Evolutionary conservation across 768 basidiomycete species (phyloP).

Genomic region (Xerocomellus intermedius): DNA sequence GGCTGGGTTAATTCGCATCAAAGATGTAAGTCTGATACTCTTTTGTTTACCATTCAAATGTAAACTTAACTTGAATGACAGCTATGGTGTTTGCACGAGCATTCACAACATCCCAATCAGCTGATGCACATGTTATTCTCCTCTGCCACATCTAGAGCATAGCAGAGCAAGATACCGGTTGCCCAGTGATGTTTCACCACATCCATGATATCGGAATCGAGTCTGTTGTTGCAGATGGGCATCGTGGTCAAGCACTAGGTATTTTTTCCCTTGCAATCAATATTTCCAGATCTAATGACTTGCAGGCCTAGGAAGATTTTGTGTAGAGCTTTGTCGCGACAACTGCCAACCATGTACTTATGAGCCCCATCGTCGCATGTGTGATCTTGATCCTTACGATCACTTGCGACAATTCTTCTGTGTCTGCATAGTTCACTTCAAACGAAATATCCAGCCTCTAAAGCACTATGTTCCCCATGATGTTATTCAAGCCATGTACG

Average conservation of each 20-base stretch:
- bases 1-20: neutral
- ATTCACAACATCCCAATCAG: slow-evolving; percentile 28
- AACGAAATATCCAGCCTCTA: neutral
- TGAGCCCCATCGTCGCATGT: neutral
- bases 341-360: neutral
- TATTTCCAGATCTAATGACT: neutral
- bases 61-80: no score
- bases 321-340: neutral
- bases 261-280: neutral
- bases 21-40: neutral
- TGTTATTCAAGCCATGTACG: neutral
- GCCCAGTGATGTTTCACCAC: neutral
- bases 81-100: slow-evolving; percentile 14
- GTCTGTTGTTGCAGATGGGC: slow-evolving; percentile 7
- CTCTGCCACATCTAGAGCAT: slow-evolving; percentile 22
- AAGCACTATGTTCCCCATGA: neutral
- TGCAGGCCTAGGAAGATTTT: slow-evolving; percentile 5
- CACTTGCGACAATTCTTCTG: neutral
- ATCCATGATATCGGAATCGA: slow-evolving; percentile 1
- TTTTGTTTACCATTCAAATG: no score
- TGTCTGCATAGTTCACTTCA: neutral
- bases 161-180: neutral
- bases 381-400: slow-evolving; percentile 3
- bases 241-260: slow-evolving; percentile 2
- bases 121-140: slow-evolving; percentile 24